phyloP scores from a whole-genome alignment of 768 basidiomycete genomes.

The Strobilomyces confusus region DNA sequence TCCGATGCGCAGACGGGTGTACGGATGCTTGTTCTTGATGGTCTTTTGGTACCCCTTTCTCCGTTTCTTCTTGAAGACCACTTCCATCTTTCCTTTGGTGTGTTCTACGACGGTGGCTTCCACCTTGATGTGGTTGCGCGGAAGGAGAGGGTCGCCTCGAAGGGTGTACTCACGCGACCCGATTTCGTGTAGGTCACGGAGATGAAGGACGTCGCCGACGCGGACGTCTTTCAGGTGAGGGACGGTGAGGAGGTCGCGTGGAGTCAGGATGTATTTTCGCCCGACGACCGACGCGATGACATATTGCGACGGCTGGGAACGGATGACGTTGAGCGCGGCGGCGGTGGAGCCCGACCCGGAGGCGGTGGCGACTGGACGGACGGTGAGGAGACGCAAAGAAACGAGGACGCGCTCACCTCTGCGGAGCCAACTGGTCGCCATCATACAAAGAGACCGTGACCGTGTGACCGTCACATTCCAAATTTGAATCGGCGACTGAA shows the following conservation, averaged over 20 bases:
- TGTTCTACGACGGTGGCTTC: slow-evolving; percentile 95
- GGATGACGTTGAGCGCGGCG: slow-evolving; percentile 74
- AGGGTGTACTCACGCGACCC: slow-evolving; percentile 95
- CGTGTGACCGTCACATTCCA: slow-evolving; percentile 13
- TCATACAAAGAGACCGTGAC: slow-evolving; percentile 9
- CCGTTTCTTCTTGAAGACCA: slow-evolving; percentile 93
- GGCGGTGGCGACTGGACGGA: slow-evolving; percentile 25
- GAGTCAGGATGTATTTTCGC: slow-evolving; percentile 83
- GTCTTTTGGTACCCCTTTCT: slow-evolving; percentile 98
- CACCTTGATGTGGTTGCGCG: slow-evolving; percentile 62
- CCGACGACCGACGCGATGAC: slow-evolving; percentile 85
- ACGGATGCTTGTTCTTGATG: slow-evolving; percentile 89
- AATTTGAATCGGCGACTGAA: slow-evolving; percentile 31
- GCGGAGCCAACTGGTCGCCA: slow-evolving; percentile 25
- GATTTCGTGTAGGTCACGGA: slow-evolving; percentile 88
- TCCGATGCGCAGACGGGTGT: slow-evolving; percentile 91
- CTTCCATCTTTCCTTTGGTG: slow-evolving; percentile 91
- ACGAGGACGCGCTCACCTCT: slow-evolving; percentile 15
- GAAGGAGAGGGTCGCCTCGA: slow-evolving; percentile 70
- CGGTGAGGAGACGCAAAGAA: slow-evolving; percentile 1
- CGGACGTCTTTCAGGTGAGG: slow-evolving; percentile 82
- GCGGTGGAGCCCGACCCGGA: slow-evolving; percentile 41
- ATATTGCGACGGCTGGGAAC: slow-evolving; percentile 90
- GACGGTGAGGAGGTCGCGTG: slow-evolving; percentile 89
- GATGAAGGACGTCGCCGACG: slow-evolving; percentile 79